Conservation (phyloP, 1,284 basidiomycete genomes). For the Golubevia sp. region DNA sequence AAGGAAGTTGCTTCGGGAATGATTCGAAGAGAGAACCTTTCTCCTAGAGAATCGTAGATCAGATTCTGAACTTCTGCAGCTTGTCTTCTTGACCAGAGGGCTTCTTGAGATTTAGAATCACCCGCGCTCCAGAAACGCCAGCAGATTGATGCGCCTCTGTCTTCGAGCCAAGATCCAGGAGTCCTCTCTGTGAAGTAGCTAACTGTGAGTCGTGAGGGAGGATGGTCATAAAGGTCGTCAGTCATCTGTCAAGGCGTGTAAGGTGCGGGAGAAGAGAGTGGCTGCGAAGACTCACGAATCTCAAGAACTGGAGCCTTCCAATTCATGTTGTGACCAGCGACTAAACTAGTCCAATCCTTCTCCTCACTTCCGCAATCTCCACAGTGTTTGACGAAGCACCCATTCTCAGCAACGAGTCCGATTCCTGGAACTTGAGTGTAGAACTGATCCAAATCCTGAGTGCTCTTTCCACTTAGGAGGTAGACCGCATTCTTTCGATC, state of each 20-base stretch:
- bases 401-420: slow-evolving; percentile 85
- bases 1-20: slow-evolving; percentile 77
- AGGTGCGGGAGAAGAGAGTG: too few species aligned
- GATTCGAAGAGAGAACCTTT: slow-evolving; percentile 76
- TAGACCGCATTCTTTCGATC: slow-evolving; percentile 78
- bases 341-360: slow-evolving; percentile 75
- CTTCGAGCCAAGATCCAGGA: slow-evolving; percentile 80
- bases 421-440: slow-evolving; percentile 70
- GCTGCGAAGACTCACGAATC: slow-evolving; percentile 69
- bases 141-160: slow-evolving; percentile 79
- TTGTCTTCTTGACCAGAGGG: slow-evolving; percentile 79
- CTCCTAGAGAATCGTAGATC: slow-evolving; percentile 74
- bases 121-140: slow-evolving; percentile 79
- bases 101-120: slow-evolving; percentile 66
- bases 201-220: slow-evolving; percentile 10
- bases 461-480: slow-evolving; percentile 76
- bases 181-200: slow-evolving; percentile 82
- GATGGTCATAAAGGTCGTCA: too few species aligned
- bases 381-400: slow-evolving; percentile 76
- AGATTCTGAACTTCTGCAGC: slow-evolving; percentile 88
- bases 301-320: slow-evolving; percentile 80
- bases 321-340: slow-evolving; percentile 75
- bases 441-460: slow-evolving; percentile 71
- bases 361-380: slow-evolving; percentile 46
- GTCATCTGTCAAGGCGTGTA: too few species aligned